Evolutionary conservation across 148 eudicot species (phyloP), one percentile per base, ranked within the genome.

Genomic region (Heliamphora exappendiculata): DNA sequence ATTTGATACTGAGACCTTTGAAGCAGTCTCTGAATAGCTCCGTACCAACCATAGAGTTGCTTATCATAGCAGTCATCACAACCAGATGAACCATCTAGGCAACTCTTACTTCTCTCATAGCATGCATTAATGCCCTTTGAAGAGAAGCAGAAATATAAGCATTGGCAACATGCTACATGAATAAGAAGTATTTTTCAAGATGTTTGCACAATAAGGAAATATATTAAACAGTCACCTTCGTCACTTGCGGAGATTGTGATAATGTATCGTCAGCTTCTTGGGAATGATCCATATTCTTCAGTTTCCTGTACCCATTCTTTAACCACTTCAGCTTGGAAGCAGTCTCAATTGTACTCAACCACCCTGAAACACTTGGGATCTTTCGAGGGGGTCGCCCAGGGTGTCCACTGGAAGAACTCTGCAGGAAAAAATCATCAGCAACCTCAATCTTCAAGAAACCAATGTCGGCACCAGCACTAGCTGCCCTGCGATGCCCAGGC

Each of bases 1-100:
- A 92, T 74, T 16, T 84, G 91, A 84, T 92, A 92, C 83, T 85
- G 91, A 50, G 92, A 92, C 78, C 97, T 88, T 82, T 89, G 97
- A 70, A 90, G 81, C 83, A 87, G 86, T 77, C 97, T 88, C 81
- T 84, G 94, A 80, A 86, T 41, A 72, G 90, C 84, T 68, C 97
- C 97, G 76, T 87, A 81, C 97, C 94, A 90, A 72, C 92, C 89
- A 89, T 90, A 74, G 33, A 86, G 82, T 72, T 90, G 92, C 85
- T 90, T 92, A 76, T 92, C 86, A 80, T 88, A 88, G 51, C 86
- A 81, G 69, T 86, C 88, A 81, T 90, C 90, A 70, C 85, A 77
- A 75, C 78, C n/a, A n/a, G n/a, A n/a, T n/a, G n/a, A n/a, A n/a
- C n/a, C 76, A 54, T 84, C 85, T 41, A 92, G 82, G 83, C 94